Evolutionary conservation across 306 rosid species (phyloP).

Genomic region (Canavalia ensiformis): DNA sequence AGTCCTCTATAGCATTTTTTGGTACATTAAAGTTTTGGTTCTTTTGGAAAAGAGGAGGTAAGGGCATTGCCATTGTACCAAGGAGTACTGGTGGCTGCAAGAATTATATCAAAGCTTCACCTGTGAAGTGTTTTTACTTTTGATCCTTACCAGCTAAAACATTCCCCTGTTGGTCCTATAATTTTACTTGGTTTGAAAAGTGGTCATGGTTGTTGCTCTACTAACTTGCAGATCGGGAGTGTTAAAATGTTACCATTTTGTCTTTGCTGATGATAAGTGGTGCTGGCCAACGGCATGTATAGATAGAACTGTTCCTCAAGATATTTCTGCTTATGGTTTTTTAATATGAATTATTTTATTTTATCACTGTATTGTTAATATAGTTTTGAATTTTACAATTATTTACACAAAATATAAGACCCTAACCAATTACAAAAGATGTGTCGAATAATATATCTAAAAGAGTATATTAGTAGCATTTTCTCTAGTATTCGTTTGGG

Average conservation of each 20-base stretch:
- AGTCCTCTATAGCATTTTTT: conserved; percentile 38
- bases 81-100: conserved; percentile 19
- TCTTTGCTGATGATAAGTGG: conserved; percentile 18
- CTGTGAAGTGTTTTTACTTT: neutral
- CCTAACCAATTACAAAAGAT: no score
- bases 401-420: neutral
- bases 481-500: no score
- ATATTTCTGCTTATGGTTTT: neutral
- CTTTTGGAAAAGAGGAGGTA: neutral
- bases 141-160: conserved; percentile 2
- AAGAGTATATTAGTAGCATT: no score
- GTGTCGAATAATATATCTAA: no score
- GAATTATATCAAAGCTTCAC: conserved; percentile 3
- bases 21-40: neutral
- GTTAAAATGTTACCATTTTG: conserved; percentile 7
- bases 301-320: conserved; percentile 27
- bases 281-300: neutral
- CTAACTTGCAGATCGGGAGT: conserved; percentile 3
- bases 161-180: conserved; percentile 5
- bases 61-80: conserved; percentile 11
- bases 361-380: neutral
- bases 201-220: conserved; percentile 13
- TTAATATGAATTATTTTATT: neutral
- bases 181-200: conserved; percentile 37
- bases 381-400: neutral